Evolutionary conservation across 1,284 basidiomycete genomes (phyloP).

Genomic region (Amylostereum areolatum): DNA sequence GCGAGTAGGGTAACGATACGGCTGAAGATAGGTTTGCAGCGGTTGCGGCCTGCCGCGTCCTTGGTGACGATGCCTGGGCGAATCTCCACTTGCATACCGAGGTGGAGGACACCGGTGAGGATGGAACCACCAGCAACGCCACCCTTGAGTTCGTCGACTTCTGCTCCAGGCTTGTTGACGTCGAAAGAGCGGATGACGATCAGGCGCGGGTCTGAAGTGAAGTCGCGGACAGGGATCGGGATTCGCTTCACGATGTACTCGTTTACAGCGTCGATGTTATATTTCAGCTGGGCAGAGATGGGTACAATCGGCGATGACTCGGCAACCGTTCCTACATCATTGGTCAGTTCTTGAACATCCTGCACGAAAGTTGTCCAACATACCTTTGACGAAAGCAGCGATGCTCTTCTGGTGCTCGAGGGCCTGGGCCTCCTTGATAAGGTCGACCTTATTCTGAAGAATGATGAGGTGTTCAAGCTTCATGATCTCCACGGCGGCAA

Average conservation of each 20-base stretch:
- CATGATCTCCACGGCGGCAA: constrained; percentile 99
- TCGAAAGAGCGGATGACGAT: constrained; percentile 99
- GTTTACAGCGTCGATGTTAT: constrained; percentile 99
- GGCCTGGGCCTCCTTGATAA: constrained; percentile 89
- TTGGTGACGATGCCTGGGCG: constrained; percentile 97
- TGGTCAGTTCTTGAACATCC: constrained; percentile 1
- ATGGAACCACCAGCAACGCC: constrained; percentile 98
- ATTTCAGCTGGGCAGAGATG: constrained; percentile 96
- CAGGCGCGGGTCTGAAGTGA: constrained; percentile 84
- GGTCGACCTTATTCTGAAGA: constrained; percentile 95
- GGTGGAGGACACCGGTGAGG: constrained; percentile 84
- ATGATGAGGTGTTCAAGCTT: constrained; percentile 98
- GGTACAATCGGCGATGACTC: constrained; percentile 97
- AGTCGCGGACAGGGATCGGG: constrained; percentile 91
- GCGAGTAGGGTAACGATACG: constrained; percentile 89
- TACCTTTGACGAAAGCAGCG: constrained; percentile 87
- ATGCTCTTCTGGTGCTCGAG: constrained; percentile 94
- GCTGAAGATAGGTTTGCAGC: constrained; percentile 92
- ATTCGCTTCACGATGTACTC: constrained; percentile 98
- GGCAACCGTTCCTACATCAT: constrained; percentile 79
- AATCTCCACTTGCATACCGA: constrained; percentile 96
- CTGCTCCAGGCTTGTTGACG: constrained; percentile 98
- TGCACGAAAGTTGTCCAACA: constrained; percentile 3
- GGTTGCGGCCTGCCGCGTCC: constrained; percentile 85
- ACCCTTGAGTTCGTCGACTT: constrained; percentile 95